Percentiles rank a stretch among this genome's conserved stretches.
phyloP scores from a whole-genome alignment of 2,329 filamentous ascomycete genomes.

The Calonectria leucothoes region DNA sequence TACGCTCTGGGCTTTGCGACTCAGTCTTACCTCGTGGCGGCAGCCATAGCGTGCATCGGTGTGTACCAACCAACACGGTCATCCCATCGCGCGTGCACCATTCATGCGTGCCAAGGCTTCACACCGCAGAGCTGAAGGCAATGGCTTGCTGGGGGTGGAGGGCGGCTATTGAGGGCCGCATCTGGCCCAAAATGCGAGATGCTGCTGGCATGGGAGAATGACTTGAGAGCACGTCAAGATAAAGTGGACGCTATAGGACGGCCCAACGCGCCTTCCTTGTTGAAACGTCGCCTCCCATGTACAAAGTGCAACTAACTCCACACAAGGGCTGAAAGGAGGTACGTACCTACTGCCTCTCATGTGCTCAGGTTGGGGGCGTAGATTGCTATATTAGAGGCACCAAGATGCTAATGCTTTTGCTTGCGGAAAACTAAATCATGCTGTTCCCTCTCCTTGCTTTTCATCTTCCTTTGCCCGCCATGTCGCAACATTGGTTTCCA shows the following conservation, averaged over 20 bases:
- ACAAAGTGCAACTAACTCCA: neutral
- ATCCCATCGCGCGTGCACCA: neutral
- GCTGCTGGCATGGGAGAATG: neutral
- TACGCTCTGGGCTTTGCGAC: neutral
- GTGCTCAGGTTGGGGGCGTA: neutral
- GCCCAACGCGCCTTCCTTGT: constrained; percentile 3
- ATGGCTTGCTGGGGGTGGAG: neutral
- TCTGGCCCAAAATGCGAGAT: neutral
- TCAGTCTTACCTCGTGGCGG: neutral
- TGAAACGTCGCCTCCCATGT: neutral
- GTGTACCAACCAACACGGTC: neutral
- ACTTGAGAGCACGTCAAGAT: constrained; percentile 2
- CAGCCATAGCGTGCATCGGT: neutral
- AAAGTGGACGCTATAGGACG: constrained; percentile 11
- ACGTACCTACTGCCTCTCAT: neutral
- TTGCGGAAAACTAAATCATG: neutral
- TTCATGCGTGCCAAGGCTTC: neutral
- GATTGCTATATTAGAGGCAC: neutral
- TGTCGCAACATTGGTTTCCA: neutral
- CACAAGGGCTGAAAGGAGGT: neutral
- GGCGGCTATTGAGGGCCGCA: neutral
- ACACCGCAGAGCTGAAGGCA: neutral
- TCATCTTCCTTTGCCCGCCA: neutral
- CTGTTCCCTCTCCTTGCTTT: neutral
- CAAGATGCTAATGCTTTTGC: neutral